Evolutionary conservation across 371 early-diverging fungal genomes (phyloP), one percentile per base, ranked within the genome.

Genomic region (Mucor ambiguus): DNA sequence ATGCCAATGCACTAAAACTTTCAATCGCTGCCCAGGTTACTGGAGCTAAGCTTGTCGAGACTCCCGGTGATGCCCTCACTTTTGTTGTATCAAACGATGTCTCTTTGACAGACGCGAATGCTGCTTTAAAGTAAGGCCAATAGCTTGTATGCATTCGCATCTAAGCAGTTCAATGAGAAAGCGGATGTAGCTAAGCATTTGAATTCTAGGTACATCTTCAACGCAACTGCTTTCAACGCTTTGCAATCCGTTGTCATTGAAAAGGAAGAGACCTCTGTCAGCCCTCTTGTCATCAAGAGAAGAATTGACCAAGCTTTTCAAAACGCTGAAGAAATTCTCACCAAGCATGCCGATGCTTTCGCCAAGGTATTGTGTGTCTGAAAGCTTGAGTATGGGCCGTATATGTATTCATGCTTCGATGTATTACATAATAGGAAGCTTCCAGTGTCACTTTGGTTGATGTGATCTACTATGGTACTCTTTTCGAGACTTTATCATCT

Each of bases 91-190:
- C 61, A 30, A 61, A 58, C 48, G 66, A 68, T 26, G 29, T 68
- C 28, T 28, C 64, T 46, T 64, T 81, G 62, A 68, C 63, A 20
- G 81, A 81, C 70, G 72, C 79, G 58, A 81, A 81, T 59, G 79
- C 73, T 35, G 77, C 73, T 55, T 75, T 77, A 60, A 78, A 73
- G 81, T 81, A 73, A 69, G 62, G 20, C 14, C 14, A 7, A 56
- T 30, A 49, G 24, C 41, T 24, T 24, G 22, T 26, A 56, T 20
- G 56, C 56, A 20, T 30, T 5, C 6, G 12, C 28, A 26, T 26
- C 4, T 28, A 52, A 28, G 24, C 18, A 18, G 6, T 5, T 41
- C 41, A 41, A 1, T 1, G 3, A 14, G 16, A 28, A 14, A 28
- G 2, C 14, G 26, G 16, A 26, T 4, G 24, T 20, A 33, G 10